These are phyloP conservation scores for Colletotrichum phormii DNA, from an alignment of 2,329 filamentous ascomycete species.

Conservation along the genomic window DNA sequence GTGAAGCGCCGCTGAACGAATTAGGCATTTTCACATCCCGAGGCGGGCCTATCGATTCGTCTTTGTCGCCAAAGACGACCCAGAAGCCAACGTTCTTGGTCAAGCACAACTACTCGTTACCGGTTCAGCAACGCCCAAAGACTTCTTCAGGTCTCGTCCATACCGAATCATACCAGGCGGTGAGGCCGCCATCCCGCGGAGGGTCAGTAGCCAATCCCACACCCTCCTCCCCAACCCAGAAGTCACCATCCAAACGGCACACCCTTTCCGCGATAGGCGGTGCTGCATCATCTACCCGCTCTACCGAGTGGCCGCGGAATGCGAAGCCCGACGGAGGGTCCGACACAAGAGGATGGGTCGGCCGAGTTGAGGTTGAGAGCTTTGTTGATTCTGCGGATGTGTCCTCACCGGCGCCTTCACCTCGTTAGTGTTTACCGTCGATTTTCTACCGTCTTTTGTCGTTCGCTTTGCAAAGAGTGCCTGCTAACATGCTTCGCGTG, in stretches of 20 bases:
- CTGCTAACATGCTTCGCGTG: background rate
- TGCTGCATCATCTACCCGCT: background rate
- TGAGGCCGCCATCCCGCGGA: slow-evolving; percentile 36
- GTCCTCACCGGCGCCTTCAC: slow-evolving; percentile 38
- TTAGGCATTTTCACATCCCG: slow-evolving; percentile 24
- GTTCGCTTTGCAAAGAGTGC: background rate
- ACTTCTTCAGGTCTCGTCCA: slow-evolving; percentile 13
- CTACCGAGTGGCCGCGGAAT: slow-evolving; percentile 19
- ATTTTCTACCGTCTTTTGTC: slow-evolving; percentile 18
- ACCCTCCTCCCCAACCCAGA: slow-evolving; percentile 34
- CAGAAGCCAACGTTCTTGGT: slow-evolving; percentile 41
- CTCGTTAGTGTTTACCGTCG: slow-evolving; percentile 42
- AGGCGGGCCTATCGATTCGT: slow-evolving; percentile 8
- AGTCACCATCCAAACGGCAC: slow-evolving; percentile 26
- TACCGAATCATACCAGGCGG: slow-evolving; percentile 21
- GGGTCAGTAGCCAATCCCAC: slow-evolving; percentile 36
- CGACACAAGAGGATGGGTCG: slow-evolving; percentile 27
- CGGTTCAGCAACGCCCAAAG: slow-evolving; percentile 29
- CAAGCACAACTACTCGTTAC: slow-evolving; percentile 38
- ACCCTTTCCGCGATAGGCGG: slow-evolving; percentile 13
- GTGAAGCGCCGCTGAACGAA: slow-evolving; percentile 5
- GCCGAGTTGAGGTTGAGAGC: slow-evolving; percentile 36
- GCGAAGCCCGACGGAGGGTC: background rate
- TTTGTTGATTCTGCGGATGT: slow-evolving; percentile 30
- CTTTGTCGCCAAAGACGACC: slow-evolving; percentile 29